Base-by-base conservation (phyloP, 1,284 basidiomycete genomes). In the Apiotrichum mycotoxinovorans region DNA sequence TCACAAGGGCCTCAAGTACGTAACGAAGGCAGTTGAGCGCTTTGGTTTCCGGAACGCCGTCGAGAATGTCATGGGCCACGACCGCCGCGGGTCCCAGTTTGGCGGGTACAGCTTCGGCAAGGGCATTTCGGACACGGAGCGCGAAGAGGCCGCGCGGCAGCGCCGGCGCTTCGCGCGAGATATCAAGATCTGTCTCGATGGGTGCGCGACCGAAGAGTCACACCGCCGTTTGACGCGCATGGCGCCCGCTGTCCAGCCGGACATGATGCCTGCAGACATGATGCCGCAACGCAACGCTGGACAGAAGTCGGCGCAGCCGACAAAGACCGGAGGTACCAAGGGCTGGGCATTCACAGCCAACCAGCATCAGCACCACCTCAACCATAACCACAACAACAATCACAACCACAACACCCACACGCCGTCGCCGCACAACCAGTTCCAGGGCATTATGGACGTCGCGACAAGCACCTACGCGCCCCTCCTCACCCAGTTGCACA, bases 1-100 rank as follows among this genome's bases (percentile, higher is more conserved):
- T 3, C 12, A 48, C 33, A 48, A 48, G 23, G 33, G 46, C 33
- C 46, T 48, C 20, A 48, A 48, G 66, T 11, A 33, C 73, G 71
- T 75, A 1, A 65, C 66, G 7, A 73, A 72, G 51, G 71, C 72
- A 12, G 70, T 68, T 0, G 71, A 67, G 2, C 61, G 64, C 23
- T 68, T 75, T 33, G 73, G 73, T 0, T 70, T 75, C 51, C 56
- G 67, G 14, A 65, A 71, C 22, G 73, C 67, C 1, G 70, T 70
- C 10, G 72, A 74, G 30, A 63, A 67, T 38, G 66, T 73, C 7
- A 64, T 72, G 48, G 69, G 72, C 1, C 66, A 66, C 44, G 63
- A 69, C 41, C 69, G 68, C 40, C 57, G 66, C 30, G 44, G 47
- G 26, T 64, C 63, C 10, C 62, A 63, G 27, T 53, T 62, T 25